Percentiles rank a stretch among this genome's conserved stretches.
phyloP scores from a whole-genome alignment of 345 rosid genomes.

The Eucalyptus curtisii region DNA sequence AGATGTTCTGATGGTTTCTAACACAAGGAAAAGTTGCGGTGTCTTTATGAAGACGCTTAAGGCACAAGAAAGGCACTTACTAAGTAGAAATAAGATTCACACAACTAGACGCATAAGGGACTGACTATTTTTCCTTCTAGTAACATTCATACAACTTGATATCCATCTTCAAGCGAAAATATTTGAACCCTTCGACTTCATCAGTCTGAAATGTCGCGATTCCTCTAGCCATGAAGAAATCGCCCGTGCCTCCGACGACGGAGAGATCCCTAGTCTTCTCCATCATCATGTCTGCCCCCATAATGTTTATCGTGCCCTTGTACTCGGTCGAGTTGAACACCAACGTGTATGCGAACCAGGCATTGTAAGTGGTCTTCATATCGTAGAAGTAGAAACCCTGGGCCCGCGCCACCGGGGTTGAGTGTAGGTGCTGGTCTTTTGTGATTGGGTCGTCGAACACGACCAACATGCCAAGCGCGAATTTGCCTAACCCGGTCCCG shows the following conservation, averaged over 20 bases:
- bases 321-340: conserved; percentile 16
- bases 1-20: background rate
- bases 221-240: conserved; percentile 69
- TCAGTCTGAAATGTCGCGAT: conserved; percentile 37
- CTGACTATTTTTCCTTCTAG: background rate
- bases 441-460: conserved; percentile 57
- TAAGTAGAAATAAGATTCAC: background rate
- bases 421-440: conserved; percentile 19
- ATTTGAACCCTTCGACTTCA: conserved; percentile 23
- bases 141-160: conserved; percentile 34
- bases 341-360: conserved; percentile 46
- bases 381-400: conserved; percentile 66
- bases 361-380: conserved; percentile 21
- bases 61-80: background rate
- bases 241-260: conserved; percentile 52
- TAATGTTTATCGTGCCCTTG: conserved; percentile 41
- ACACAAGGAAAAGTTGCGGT: background rate
- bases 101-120: background rate
- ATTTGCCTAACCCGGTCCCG: conserved; percentile 24
- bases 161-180: conserved; percentile 41
- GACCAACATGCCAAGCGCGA: conserved; percentile 29
- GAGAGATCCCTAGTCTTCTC: conserved; percentile 58
- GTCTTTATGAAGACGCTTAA: background rate
- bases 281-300: conserved; percentile 49
- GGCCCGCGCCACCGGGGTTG: conserved; percentile 37